A percentile compares a stretch with the other conserved stretches of the same genome.
These are phyloP conservation scores for Fremontodendron californicum DNA, from an alignment of 345 rosid species.

Conservation along the genomic window DNA sequence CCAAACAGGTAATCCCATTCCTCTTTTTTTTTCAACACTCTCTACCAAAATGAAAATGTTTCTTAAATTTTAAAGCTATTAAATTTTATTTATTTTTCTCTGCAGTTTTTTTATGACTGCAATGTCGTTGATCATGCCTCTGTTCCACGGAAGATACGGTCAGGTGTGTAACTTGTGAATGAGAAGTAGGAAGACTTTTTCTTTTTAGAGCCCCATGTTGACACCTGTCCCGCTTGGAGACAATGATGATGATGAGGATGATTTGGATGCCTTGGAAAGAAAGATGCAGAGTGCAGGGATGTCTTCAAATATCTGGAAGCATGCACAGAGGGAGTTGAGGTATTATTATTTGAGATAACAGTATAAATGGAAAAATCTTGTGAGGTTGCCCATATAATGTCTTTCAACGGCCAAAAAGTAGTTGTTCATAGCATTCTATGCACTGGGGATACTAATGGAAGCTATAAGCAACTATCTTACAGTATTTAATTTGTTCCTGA, in stretches of 20 bases:
- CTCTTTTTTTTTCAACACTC: background rate
- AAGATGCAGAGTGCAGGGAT: no score
- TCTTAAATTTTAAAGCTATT: no score
- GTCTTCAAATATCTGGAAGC: no score
- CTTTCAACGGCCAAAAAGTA: background rate
- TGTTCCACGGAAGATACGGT: conserved; percentile 91
- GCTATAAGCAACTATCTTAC: no score
- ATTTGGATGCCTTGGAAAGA: no score
- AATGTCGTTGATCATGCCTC: conserved; percentile 68
- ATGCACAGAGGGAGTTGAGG: no score
- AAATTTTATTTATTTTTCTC: background rate
- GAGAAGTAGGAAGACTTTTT: background rate
- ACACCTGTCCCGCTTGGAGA: no score
- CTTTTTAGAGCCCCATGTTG: no score
- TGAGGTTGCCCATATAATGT: background rate
- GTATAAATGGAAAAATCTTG: background rate
- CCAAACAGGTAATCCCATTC: conserved; percentile 37
- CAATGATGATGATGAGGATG: no score
- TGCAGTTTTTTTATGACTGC: conserved; percentile 46
- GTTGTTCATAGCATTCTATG: background rate
- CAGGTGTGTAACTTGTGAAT: conserved; percentile 56
- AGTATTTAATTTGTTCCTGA: background rate
- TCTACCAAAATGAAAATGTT: background rate
- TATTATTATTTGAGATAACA: conserved; percentile 2
- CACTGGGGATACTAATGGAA: no score